Base-by-base conservation (phyloP, 2,329 filamentous ascomycete species). In the Cordyceps pruinosa region DNA sequence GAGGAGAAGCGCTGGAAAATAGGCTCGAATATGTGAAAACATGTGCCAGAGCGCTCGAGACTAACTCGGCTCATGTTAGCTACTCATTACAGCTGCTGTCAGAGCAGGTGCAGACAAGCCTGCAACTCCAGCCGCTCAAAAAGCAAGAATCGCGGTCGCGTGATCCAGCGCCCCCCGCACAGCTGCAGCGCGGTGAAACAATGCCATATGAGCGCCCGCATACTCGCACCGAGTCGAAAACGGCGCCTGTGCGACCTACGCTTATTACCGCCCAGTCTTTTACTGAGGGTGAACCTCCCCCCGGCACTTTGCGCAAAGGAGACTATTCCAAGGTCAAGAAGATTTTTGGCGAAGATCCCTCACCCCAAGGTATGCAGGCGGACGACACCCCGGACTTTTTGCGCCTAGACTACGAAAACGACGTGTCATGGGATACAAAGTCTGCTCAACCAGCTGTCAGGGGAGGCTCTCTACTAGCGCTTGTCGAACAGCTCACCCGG, bases 401-500 rank as follows among this genome's bases (percentile, higher is more conserved):
- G 63, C 87, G 84, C 60, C 84, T 97, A 46, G 93, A 97, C 66
- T 84, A 93, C 63, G 91, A 97, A 69, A 81, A 85, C 51, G 94
- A 97, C 66, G 86, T 99, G 3, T 88, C 89, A 2, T 97, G 93
- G 76, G 94, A 97, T 68, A 80, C 80, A 58, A 97, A 97, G 72
- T 75, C 78, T n/a, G 80, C 85, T 30, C 83, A 86, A 2, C 85
- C 88, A 25, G 81, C 86, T 30, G 81, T 99, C 58, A 94, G 92
- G 70, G 94, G 93, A 63, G 94, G 94, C 47, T 96, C 93, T 1
- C 75, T 99, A 21, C 80, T 90, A 30, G 94, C 89, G 5, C 77
- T 99, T 58, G 94, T 97, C 6, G 94, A 97, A 71, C 93, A 97
- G 68, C 80, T 99, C 45, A 99, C 94, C 17, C 85, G 94, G 49